Base-by-base conservation (phyloP, 331 rosid species). In the Pyracantha coccinea region DNA sequence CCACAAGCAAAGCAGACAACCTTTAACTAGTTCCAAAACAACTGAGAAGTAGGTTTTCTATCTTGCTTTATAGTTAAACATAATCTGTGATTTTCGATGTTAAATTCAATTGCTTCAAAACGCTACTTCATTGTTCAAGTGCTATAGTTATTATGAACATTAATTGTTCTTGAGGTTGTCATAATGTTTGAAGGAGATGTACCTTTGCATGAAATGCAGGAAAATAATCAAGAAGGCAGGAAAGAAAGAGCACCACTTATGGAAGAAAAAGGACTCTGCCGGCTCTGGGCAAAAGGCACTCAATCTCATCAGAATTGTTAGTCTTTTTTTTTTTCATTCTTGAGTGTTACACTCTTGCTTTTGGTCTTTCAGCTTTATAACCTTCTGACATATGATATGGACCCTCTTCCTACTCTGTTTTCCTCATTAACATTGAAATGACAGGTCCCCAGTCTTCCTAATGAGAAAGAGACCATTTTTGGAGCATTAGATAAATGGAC, bases 401-500 rank as follows among this genome's bases (percentile, higher is more conserved):
- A 60, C 69, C 54, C 59, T 33, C 27, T 78, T 65, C 57, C 29
- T 1, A 63, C 10, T 66, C 25, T 76, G 64, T 57, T 54, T 75
- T 67, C 14, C 64, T 63, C 20, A 23, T 24, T 54, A 33, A 28
- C 58, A 17, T 68, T 66, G 68, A 74, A 69, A 84, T 72, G 74
- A 11, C 83, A 94, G 97, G 77, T 90, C 29, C 85, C 85, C 57
- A 83, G 75, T 73, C 93, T 92, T 60, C 93, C 97, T 63, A 87
- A 88, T 59, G 93, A 92, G 86, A 94, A 87, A 80, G 92, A 87
- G 78, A 88, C 90, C 75, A 91, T 94, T 44, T 94, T 86, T 85
- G 92, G 97, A 20, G 99, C 91, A 68, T 84, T 94, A 71, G 93
- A 94, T 81, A 92, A 92, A 87, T 94, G 97, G 97, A 81, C 75